These are phyloP conservation scores for Inga laurina DNA, from an alignment of 306 rosid genomes.

Conservation along the genomic window DNA sequence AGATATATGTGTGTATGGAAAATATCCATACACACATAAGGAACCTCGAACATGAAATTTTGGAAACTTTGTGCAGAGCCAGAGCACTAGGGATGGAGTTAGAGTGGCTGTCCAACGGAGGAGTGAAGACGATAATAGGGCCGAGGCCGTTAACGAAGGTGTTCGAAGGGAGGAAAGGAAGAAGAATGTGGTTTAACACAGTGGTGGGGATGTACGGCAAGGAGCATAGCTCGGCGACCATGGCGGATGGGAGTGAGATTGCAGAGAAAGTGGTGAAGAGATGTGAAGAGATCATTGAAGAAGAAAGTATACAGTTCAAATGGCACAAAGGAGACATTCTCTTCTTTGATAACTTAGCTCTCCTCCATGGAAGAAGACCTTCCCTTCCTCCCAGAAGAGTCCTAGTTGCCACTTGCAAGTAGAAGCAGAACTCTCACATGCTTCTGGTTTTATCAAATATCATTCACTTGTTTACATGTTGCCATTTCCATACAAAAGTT, in stretches of 20 bases:
- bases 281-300: conserved; percentile 82
- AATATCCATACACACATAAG: neutral
- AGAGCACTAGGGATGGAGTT: conserved; percentile 73
- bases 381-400: conserved; percentile 85
- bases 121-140: conserved; percentile 58
- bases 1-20: neutral
- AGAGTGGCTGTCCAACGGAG: conserved; percentile 74
- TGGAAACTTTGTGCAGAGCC: conserved; percentile 42
- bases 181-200: conserved; percentile 87
- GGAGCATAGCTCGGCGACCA: conserved; percentile 68
- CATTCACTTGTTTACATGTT: neutral
- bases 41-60: neutral
- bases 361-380: conserved; percentile 94
- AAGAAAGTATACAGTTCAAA: conserved; percentile 86
- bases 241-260: conserved; percentile 80
- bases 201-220: conserved; percentile 84
- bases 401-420: conserved; percentile 66
- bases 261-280: conserved; percentile 63
- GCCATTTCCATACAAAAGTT: neutral
- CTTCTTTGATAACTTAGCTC: conserved; percentile 77
- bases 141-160: conserved; percentile 62
- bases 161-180: conserved; percentile 80
- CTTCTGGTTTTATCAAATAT: neutral
- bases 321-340: conserved; percentile 90
- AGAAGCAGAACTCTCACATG: neutral